These are phyloP conservation scores for Diospyros lotus DNA, from an alignment of 148 eudicot genomes.

Conservation along the genomic window DNA sequence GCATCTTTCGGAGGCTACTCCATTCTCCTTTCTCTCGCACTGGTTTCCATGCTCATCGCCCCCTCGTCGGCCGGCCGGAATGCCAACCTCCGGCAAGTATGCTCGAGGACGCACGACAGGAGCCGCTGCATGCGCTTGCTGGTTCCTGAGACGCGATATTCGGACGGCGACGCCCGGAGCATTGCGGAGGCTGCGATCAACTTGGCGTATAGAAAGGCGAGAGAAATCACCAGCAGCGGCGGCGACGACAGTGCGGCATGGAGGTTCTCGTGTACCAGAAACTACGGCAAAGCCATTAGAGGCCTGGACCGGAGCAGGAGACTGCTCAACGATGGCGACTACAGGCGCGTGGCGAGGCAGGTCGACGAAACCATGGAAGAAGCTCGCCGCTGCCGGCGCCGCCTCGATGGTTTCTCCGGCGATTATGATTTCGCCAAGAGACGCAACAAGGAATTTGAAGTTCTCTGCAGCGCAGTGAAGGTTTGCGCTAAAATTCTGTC, in stretches of 20 bases:
- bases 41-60: background rate
- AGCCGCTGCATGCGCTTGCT: background rate
- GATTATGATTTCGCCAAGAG: background rate
- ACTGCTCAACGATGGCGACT: background rate
- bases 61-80: conserved; percentile 7
- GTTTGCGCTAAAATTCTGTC: conserved; percentile 7
- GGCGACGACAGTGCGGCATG: too few species aligned
- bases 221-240: background rate
- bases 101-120: conserved; percentile 8
- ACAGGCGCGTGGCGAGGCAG: background rate
- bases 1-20: background rate
- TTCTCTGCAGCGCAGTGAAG: conserved; percentile 7
- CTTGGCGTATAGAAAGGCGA: conserved; percentile 13
- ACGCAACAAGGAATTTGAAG: conserved; percentile 11
- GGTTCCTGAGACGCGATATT: background rate
- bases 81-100: conserved; percentile 1
- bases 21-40: conserved; percentile 1
- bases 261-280: background rate
- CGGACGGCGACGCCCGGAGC: background rate
- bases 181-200: background rate
- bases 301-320: background rate
- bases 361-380: background rate
- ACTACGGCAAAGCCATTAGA: conserved; percentile 1
- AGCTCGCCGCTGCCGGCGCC: conserved; percentile 9
- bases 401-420: background rate